Percentiles rank a stretch among this genome's conserved stretches.
phyloP scores from a whole-genome alignment of 331 rosid species.

The Prunus yedoensis region DNA sequence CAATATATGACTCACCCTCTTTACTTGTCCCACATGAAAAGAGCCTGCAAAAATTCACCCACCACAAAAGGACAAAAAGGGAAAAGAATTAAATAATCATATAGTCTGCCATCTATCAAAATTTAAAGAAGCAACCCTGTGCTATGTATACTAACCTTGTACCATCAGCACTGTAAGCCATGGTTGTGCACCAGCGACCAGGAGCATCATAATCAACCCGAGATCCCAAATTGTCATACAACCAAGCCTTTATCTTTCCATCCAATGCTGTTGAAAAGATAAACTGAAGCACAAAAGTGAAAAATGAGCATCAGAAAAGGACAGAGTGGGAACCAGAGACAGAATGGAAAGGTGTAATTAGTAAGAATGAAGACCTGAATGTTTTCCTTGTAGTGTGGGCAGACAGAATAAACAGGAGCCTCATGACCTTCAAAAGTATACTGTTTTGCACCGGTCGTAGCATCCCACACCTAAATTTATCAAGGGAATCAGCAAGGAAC shows the following conservation, averaged over 20 bases:
- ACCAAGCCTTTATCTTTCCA: conserved; percentile 92
- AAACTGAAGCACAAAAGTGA: conserved; percentile 49
- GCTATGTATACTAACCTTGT: conserved; percentile 57
- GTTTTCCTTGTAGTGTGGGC: conserved; percentile 94
- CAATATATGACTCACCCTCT: conserved; percentile 80
- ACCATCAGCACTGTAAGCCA: conserved; percentile 94
- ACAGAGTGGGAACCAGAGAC: neutral
- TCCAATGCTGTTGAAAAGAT: conserved; percentile 86
- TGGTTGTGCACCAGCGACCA: conserved; percentile 87
- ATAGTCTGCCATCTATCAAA: conserved; percentile 7
- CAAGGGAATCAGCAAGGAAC: conserved; percentile 30
- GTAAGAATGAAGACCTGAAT: conserved; percentile 59
- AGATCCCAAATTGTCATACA: conserved; percentile 86
- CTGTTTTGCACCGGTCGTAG: conserved; percentile 74
- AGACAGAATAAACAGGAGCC: conserved; percentile 94
- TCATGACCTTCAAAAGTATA: conserved; percentile 97
- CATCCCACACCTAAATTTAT: conserved; percentile 91
- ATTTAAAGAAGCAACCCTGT: neutral
- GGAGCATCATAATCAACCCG: conserved; percentile 94
- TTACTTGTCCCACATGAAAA: conserved; percentile 93
- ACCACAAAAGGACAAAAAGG: conserved; percentile 1
- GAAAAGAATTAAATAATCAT: neutral
- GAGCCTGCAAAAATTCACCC: conserved; percentile 46
- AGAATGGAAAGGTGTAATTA: neutral
- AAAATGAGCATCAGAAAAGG: neutral